Conservation (phyloP, 2,329 filamentous ascomycete genomes). For the Phoma sp. region DNA sequence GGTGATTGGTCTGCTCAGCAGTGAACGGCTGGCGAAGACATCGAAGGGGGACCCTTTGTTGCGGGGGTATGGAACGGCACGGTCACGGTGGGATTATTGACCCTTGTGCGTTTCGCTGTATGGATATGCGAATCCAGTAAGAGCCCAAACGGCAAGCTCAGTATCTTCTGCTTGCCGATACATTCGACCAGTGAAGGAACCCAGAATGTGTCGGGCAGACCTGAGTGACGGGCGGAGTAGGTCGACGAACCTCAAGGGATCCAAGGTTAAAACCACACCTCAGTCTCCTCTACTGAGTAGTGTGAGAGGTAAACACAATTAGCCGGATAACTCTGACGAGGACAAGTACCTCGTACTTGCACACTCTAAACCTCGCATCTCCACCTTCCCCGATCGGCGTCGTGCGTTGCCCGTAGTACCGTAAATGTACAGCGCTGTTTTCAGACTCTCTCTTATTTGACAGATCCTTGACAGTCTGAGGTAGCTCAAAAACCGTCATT, state of each 20-base stretch:
- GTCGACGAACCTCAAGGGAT: not conserved
- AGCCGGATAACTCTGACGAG: not conserved
- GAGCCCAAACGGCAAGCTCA: not conserved
- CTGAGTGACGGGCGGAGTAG: not conserved
- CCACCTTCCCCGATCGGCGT: slow-evolving; percentile 30
- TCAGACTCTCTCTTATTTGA: slow-evolving; percentile 19
- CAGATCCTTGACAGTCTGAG: slow-evolving; percentile 18
- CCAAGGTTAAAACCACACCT: not conserved
- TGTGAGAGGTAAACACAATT: not conserved
- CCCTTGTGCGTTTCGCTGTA: not conserved
- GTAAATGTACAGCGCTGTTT: slow-evolving; percentile 22
- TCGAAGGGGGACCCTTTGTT: slow-evolving; percentile 15
- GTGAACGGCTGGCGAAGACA: slow-evolving; percentile 32
- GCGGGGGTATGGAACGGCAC: slow-evolving; percentile 21
- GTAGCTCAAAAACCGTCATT: slow-evolving; percentile 15
- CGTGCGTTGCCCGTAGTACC: slow-evolving; percentile 15
- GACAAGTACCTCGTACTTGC: slow-evolving; percentile 20
- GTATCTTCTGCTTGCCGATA: not conserved
- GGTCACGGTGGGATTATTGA: slow-evolving; percentile 19
- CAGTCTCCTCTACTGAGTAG: too few relatives aligned
- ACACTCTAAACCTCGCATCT: slow-evolving; percentile 25
- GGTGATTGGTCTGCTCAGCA: slow-evolving; percentile 29
- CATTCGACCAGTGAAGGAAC: not conserved
- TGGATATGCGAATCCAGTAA: not conserved
- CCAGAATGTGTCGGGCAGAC: not conserved